Evolutionary conservation across 257 asterid genomes (phyloP).

Genomic region (Nicotiana undulata): DNA sequence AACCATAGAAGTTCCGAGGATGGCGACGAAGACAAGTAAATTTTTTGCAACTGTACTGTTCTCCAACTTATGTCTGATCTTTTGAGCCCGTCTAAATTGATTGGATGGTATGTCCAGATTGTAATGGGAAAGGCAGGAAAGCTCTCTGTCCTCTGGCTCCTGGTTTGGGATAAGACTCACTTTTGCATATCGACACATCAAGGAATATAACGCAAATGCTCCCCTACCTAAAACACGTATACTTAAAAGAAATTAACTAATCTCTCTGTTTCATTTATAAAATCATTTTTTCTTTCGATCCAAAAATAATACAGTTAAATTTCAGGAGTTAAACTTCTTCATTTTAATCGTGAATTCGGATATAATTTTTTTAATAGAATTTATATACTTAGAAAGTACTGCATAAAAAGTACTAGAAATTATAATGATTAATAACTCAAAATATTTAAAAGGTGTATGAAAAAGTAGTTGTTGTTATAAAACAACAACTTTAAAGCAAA

Average conservation of each 20-base stretch:
- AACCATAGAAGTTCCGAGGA: constrained; percentile 76
- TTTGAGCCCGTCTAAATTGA: constrained; percentile 35
- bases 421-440: too few relatives aligned
- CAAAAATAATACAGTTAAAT: too few relatives aligned
- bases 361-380: too few relatives aligned
- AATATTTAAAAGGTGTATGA: too few relatives aligned
- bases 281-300: too few relatives aligned
- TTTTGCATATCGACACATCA: constrained; percentile 59
- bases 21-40: constrained; percentile 41
- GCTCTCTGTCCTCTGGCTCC: constrained; percentile 48
- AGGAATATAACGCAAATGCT: constrained; percentile 64
- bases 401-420: too few relatives aligned
- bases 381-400: too few relatives aligned
- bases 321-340: too few relatives aligned
- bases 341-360: too few relatives aligned
- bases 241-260: not conserved
- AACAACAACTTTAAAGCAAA: too few relatives aligned
- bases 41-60: constrained; percentile 38
- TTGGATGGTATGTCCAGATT: constrained; percentile 41
- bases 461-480: too few relatives aligned
- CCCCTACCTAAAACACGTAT: constrained; percentile 35
- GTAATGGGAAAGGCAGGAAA: constrained; percentile 55
- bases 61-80: constrained; percentile 44
- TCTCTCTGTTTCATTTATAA: too few relatives aligned
- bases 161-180: constrained; percentile 61